Conservation (phyloP, 257 asterid species). For the Solanum peruvianum region DNA sequence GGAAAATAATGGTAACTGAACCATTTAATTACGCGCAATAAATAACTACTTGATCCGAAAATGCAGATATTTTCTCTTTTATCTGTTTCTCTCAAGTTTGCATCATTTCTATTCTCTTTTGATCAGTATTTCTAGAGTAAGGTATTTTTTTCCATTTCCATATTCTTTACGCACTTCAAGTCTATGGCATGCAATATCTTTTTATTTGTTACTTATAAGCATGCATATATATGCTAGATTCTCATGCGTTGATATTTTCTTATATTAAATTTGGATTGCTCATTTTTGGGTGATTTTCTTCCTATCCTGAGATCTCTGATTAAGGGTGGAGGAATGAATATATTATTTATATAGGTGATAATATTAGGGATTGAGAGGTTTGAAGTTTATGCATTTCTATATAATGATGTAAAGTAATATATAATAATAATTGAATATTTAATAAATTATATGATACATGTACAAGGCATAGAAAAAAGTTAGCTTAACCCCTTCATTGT, state of each 20-base stretch:
- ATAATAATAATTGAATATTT: not conserved
- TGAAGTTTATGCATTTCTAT: not conserved
- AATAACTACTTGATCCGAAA: conserved; percentile 1
- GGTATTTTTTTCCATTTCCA: not conserved
- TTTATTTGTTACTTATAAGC: not conserved
- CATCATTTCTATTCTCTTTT: not conserved
- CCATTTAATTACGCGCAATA: not conserved
- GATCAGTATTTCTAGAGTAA: not conserved
- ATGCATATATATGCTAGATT: not conserved
- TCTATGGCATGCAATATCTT: not conserved
- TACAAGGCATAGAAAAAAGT: not conserved
- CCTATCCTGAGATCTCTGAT: too few relatives aligned
- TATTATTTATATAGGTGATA: not conserved
- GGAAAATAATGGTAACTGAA: not conserved
- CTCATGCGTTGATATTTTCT: too few relatives aligned
- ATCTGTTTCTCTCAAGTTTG: not conserved
- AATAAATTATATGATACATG: not conserved
- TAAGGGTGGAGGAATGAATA: too few relatives aligned
- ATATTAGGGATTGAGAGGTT: not conserved
- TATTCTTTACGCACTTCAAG: not conserved
- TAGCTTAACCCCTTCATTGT: not conserved
- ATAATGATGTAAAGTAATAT: not conserved
- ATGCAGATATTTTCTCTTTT: not conserved
- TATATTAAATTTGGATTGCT: too few relatives aligned
- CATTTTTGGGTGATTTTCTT: too few relatives aligned